These are phyloP conservation scores for Curvularia hawaiiensis DNA, from an alignment of 2,329 filamentous ascomycete species.

Conservation along the genomic window DNA sequence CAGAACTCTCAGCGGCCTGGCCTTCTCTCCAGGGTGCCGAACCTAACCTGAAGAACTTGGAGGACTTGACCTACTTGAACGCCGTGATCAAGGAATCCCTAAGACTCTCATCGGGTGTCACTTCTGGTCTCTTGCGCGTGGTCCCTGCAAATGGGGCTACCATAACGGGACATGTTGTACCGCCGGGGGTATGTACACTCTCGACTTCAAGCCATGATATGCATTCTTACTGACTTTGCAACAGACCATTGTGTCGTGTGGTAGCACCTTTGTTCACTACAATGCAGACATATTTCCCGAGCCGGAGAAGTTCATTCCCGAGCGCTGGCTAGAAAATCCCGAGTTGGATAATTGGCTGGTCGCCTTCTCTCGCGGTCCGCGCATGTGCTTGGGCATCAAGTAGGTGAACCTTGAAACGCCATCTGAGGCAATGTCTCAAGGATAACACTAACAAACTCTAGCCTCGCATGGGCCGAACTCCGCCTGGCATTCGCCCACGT, in stretches of 20 bases:
- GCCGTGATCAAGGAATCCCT: constrained; percentile 50
- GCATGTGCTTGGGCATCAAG: constrained; percentile 43
- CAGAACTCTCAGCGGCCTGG: constrained; percentile 48
- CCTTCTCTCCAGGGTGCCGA: constrained; percentile 35
- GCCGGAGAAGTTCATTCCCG: constrained; percentile 37
- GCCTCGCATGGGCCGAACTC: constrained; percentile 44
- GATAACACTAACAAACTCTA: constrained; percentile 4
- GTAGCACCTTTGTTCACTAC: constrained; percentile 43
- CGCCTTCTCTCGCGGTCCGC: constrained; percentile 44
- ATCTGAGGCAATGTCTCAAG: background rate
- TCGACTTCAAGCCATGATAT: background rate
- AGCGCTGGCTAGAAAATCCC: constrained; percentile 38
- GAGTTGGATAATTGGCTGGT: constrained; percentile 39
- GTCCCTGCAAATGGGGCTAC: constrained; percentile 30
- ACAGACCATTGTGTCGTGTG: constrained; percentile 35
- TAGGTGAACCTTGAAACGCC: constrained; percentile 13
- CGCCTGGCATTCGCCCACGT: constrained; percentile 39
- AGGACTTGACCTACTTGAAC: constrained; percentile 43
- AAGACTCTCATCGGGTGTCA: constrained; percentile 45
- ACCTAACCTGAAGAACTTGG: constrained; percentile 42
- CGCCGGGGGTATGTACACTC: constrained; percentile 25
- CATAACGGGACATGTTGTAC: constrained; percentile 26
- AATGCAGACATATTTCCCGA: constrained; percentile 40
- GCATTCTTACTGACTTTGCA: background rate
- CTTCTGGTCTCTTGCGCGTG: constrained; percentile 31